Conservation (phyloP, 306 rosid genomes). For the Begonia peltatifolia region DNA sequence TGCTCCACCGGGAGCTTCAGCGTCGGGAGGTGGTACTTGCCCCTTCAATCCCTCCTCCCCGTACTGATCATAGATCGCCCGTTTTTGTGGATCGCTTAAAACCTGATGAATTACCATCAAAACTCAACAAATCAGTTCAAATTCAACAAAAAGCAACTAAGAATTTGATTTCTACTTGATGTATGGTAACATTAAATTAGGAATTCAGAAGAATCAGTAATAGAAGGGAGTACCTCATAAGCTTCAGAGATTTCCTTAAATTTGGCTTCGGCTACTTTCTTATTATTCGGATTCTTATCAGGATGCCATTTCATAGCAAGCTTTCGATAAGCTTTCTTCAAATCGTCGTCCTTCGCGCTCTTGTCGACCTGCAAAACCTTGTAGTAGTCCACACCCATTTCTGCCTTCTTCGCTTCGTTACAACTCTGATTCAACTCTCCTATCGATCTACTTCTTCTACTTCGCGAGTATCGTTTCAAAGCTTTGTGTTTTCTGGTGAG, state of each 20-base stretch:
- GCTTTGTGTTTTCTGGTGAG: no score
- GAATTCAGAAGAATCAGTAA: no score
- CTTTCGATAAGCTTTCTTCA: conserved; percentile 61
- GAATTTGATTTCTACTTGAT: not conserved
- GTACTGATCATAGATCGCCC: conserved; percentile 51
- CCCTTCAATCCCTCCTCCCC: conserved; percentile 70
- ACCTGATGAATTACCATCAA: conserved; percentile 25
- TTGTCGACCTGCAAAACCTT: conserved; percentile 50
- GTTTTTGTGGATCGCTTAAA: conserved; percentile 61
- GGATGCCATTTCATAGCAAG: conserved; percentile 78
- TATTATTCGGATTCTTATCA: conserved; percentile 52
- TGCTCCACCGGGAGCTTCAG: conserved; percentile 36
- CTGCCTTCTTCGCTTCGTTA: no score
- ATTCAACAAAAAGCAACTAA: not conserved
- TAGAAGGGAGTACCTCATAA: conserved; percentile 13
- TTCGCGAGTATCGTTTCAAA: no score
- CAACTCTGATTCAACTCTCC: no score
- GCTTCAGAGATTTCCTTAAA: conserved; percentile 66
- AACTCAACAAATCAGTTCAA: not conserved
- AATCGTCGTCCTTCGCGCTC: conserved; percentile 47
- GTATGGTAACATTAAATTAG: no score
- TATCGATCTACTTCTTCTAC: no score
- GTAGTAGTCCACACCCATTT: conserved; percentile 57
- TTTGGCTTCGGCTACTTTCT: conserved; percentile 58
- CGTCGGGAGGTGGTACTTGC: conserved; percentile 54